Evolutionary conservation across 495 filamentous ascomycete species (phyloP).

Genomic region (Terfezia claveryi): DNA sequence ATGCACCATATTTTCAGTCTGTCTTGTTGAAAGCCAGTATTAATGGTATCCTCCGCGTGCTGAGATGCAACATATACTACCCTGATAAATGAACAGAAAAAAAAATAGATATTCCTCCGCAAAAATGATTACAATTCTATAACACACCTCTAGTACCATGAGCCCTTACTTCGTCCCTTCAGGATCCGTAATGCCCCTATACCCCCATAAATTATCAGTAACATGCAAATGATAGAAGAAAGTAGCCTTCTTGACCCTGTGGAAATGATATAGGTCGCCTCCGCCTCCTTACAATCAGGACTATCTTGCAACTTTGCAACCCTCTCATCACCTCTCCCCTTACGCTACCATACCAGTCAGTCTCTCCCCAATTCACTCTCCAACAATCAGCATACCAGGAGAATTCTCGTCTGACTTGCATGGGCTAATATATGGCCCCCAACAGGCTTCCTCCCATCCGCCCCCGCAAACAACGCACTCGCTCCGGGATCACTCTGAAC

Average conservation of each 20-base stretch:
- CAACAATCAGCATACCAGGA: conserved; percentile 24
- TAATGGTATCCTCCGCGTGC: no score
- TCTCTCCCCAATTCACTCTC: not conserved
- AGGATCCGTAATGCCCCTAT: conserved; percentile 13
- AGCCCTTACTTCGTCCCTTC: conserved; percentile 9
- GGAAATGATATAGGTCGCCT: conserved; percentile 61
- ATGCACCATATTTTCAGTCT: no score
- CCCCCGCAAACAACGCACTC: conserved; percentile 55
- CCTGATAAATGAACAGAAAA: no score
- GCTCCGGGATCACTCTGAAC: conserved; percentile 66
- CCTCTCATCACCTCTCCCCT: conserved; percentile 57
- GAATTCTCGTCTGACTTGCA: conserved; percentile 50
- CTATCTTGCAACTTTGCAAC: conserved; percentile 66
- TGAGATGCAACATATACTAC: no score
- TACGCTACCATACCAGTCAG: conserved; percentile 23
- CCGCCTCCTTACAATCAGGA: conserved; percentile 48
- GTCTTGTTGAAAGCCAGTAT: no score
- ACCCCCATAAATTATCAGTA: conserved; percentile 2
- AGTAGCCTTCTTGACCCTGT: conserved; percentile 26
- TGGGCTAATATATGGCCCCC: conserved; percentile 65
- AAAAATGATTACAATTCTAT: no score
- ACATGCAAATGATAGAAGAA: not conserved
- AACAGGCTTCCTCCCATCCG: conserved; percentile 52
- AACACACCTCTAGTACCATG: no score
- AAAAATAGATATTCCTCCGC: no score